Evolutionary conservation across 2,329 filamentous ascomycete species (phyloP).

Genomic region (Penicillium sp.): DNA sequence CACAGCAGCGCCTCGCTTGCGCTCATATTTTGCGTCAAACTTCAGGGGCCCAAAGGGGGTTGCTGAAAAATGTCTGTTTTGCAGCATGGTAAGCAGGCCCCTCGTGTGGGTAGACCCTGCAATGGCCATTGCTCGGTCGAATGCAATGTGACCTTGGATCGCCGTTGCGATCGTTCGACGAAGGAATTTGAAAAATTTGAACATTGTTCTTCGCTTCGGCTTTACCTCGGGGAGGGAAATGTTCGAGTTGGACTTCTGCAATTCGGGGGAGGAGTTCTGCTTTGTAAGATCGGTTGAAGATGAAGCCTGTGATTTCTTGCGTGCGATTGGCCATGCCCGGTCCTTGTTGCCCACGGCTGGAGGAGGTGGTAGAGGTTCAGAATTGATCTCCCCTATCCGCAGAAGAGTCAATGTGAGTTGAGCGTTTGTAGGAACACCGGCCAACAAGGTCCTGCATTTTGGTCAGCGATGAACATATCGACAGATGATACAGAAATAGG

Average conservation of each 20-base stretch:
- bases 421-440: slow-evolving; percentile 81
- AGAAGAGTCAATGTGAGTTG: slow-evolving; percentile 80
- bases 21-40: slow-evolving; percentile 71
- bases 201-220: slow-evolving; percentile 41
- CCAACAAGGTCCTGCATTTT: slow-evolving; percentile 62
- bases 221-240: slow-evolving; percentile 7
- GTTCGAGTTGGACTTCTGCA: not conserved
- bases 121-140: slow-evolving; percentile 70
- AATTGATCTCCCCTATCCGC: slow-evolving; percentile 78
- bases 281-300: slow-evolving; percentile 57
- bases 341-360: slow-evolving; percentile 45
- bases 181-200: slow-evolving; percentile 63
- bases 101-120: slow-evolving; percentile 64
- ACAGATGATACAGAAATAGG: not conserved
- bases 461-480: not conserved
- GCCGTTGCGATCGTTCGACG: slow-evolving; percentile 69
- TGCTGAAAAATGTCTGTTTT: slow-evolving; percentile 41
- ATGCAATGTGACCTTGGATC: slow-evolving; percentile 69
- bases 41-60: slow-evolving; percentile 66
- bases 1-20: slow-evolving; percentile 71
- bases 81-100: slow-evolving; percentile 70
- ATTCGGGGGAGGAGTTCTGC: slow-evolving; percentile 46
- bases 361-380: slow-evolving; percentile 70
- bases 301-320: slow-evolving; percentile 52
- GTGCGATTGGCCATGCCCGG: slow-evolving; percentile 24